These are phyloP conservation scores for Leishmania tropica DNA, from an alignment of 208 protist genomes.

Conservation along the genomic window DNA sequence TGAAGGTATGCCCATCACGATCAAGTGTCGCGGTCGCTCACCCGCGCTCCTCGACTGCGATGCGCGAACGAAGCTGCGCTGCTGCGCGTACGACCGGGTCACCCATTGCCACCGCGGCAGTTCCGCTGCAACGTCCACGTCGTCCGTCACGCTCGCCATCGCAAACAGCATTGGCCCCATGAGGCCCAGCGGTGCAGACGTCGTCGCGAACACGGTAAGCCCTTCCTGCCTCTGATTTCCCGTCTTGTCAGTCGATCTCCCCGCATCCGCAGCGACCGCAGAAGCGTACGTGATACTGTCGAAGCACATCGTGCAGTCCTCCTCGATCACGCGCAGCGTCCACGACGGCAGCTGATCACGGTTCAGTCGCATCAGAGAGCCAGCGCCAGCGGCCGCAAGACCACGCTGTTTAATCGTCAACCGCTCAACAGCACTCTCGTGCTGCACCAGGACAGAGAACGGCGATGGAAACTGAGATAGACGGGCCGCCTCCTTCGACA, in stretches of 20 bases:
- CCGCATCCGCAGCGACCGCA: not conserved
- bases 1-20: not conserved
- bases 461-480: not conserved
- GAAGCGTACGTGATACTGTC: not conserved
- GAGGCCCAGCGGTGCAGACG: conserved; percentile 13
- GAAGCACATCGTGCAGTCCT: conserved; percentile 4
- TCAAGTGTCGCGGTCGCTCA: conserved; percentile 9
- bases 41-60: not conserved
- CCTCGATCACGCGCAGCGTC: conserved; percentile 4
- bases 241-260: not conserved
- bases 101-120: not conserved
- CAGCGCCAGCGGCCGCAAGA: fast-evolving
- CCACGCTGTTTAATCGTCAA: not conserved
- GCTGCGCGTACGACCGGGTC: not conserved
- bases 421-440: not conserved
- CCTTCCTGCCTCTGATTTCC: not conserved
- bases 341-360: not conserved
- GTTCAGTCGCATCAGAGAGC: not conserved
- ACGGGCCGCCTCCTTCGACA: not conserved
- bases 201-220: not conserved
- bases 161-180: conserved; percentile 1
- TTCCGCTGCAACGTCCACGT: not conserved
- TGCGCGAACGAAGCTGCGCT: conserved; percentile 8
- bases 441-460: not conserved
- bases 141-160: not conserved